These are phyloP conservation scores for Verruconis gallopava DNA, from an alignment of 2,329 filamentous ascomycete genomes.

Conservation along the genomic window DNA sequence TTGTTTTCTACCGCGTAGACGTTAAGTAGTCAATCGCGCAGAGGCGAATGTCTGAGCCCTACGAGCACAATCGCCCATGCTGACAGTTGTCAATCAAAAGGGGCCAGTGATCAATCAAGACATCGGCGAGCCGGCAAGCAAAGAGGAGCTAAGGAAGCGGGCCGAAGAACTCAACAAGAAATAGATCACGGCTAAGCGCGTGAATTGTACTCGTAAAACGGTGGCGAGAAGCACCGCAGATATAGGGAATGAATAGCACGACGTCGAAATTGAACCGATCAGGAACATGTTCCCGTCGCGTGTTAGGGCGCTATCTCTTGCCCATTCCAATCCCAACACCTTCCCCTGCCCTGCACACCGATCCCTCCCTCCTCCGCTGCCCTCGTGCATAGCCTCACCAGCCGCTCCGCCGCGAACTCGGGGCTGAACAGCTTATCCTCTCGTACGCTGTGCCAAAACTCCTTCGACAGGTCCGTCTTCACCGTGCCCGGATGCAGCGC, in stretches of 20 bases:
- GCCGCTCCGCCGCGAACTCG: slow-evolving; percentile 50
- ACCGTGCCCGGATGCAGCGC: slow-evolving; percentile 72
- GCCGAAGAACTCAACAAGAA: slow-evolving; percentile 38
- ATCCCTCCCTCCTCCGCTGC: slow-evolving; percentile 45
- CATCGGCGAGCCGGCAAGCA: slow-evolving; percentile 31
- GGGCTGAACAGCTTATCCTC: slow-evolving; percentile 52
- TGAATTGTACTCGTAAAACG: too few relatives aligned
- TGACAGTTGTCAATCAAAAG: slow-evolving; percentile 15
- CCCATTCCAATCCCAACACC: slow-evolving; percentile 27
- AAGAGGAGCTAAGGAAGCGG: slow-evolving; percentile 37
- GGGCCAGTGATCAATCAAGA: slow-evolving; percentile 34
- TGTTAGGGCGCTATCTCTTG: slow-evolving; percentile 22
- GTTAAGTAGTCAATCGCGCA: too few relatives aligned
- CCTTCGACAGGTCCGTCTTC: slow-evolving; percentile 56
- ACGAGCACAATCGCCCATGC: too few relatives aligned
- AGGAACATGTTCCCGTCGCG: not conserved
- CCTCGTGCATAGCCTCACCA: slow-evolving; percentile 32
- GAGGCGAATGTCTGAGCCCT: too few relatives aligned
- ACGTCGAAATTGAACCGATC: not conserved
- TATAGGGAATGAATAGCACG: not conserved
- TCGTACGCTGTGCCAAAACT: slow-evolving; percentile 56
- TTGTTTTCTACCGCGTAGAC: too few relatives aligned
- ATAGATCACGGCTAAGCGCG: too few relatives aligned
- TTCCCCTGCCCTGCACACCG: slow-evolving; percentile 35
- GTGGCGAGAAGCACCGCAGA: not conserved